Conservation (phyloP, 495 filamentous ascomycete genomes). For the Xylaria venustula region DNA sequence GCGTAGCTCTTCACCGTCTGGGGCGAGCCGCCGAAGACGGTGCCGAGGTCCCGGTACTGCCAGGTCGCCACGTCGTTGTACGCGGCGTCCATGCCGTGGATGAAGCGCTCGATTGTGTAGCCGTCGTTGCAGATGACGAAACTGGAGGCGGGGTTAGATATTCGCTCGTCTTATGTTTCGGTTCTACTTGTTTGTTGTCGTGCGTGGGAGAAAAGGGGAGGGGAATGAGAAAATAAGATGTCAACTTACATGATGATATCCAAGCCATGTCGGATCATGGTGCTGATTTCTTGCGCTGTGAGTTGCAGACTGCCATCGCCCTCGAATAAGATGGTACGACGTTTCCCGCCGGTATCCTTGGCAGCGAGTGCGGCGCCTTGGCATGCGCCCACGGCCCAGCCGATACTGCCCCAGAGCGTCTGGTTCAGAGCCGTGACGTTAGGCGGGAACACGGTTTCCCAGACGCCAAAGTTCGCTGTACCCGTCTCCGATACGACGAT, state of each 20-base stretch:
- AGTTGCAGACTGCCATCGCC: slow-evolving; percentile 87
- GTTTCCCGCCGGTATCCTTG: slow-evolving; percentile 49
- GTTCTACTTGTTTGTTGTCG: background rate
- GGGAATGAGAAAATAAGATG: background rate
- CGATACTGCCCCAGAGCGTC: slow-evolving; percentile 88
- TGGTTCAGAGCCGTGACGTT: slow-evolving; percentile 76
- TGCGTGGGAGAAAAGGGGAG: slow-evolving; percentile 12
- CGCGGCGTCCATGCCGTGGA: slow-evolving; percentile 69
- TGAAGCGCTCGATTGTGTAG: slow-evolving; percentile 72
- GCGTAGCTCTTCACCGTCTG: slow-evolving; percentile 62
- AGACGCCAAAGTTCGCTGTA: slow-evolving; percentile 86
- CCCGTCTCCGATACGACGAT: slow-evolving; percentile 87
- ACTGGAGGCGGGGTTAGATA: slow-evolving; percentile 35
- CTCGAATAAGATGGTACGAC: slow-evolving; percentile 77
- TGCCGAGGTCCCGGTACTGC: slow-evolving; percentile 67
- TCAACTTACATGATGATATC: slow-evolving; percentile 73
- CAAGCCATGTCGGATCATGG: slow-evolving; percentile 75
- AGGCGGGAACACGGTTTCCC: slow-evolving; percentile 79
- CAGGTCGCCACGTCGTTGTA: slow-evolving; percentile 83
- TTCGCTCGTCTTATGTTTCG: too few species aligned
- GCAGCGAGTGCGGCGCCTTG: slow-evolving; percentile 74
- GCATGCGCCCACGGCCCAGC: slow-evolving; percentile 74
- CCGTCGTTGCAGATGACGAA: slow-evolving; percentile 78
- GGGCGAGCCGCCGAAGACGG: slow-evolving; percentile 62
- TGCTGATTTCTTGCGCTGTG: slow-evolving; percentile 81